phyloP scores from a whole-genome alignment of 148 eudicot genomes.

The Heliosperma pusillum region DNA sequence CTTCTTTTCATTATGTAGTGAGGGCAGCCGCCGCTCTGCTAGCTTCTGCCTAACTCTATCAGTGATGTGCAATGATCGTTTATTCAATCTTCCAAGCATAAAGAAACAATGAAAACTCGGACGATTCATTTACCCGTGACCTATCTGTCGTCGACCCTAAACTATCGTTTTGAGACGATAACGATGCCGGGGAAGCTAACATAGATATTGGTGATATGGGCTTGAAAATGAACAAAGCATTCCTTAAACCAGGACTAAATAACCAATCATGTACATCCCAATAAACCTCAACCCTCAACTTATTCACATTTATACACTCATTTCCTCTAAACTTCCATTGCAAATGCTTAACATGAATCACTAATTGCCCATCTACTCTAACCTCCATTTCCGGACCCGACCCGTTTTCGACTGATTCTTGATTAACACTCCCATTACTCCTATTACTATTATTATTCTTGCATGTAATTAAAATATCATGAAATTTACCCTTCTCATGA shows the following conservation, averaged over 20 bases:
- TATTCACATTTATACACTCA: conserved; percentile 42
- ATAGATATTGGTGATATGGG: conserved; percentile 12
- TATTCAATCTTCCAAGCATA: conserved; percentile 38
- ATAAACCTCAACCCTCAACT: conserved; percentile 46
- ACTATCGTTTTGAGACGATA: conserved; percentile 1
- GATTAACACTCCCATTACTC: neutral
- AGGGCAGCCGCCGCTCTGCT: too few species aligned
- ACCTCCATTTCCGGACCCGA: conserved; percentile 63
- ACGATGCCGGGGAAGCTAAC: conserved; percentile 6
- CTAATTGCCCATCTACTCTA: conserved; percentile 45
- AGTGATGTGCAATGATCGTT: neutral
- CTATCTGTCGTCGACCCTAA: conserved; percentile 10
- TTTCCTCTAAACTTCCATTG: conserved; percentile 86
- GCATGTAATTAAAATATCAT: conserved; percentile 48
- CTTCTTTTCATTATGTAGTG: too few species aligned
- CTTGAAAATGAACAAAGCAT: conserved; percentile 38
- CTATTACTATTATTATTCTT: conserved; percentile 16
- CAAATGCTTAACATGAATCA: conserved; percentile 51
- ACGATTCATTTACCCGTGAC: conserved; percentile 11
- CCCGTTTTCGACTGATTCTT: neutral
- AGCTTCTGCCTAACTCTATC: too few species aligned
- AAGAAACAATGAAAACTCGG: conserved; percentile 34
- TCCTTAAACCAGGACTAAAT: conserved; percentile 40
- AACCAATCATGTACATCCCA: conserved; percentile 90
- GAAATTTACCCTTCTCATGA: conserved; percentile 40